Evolutionary conservation across 805 yeast genomes (phyloP), one percentile per base, ranked within the genome.

Genomic region (Starmerella khaoyaiensis): DNA sequence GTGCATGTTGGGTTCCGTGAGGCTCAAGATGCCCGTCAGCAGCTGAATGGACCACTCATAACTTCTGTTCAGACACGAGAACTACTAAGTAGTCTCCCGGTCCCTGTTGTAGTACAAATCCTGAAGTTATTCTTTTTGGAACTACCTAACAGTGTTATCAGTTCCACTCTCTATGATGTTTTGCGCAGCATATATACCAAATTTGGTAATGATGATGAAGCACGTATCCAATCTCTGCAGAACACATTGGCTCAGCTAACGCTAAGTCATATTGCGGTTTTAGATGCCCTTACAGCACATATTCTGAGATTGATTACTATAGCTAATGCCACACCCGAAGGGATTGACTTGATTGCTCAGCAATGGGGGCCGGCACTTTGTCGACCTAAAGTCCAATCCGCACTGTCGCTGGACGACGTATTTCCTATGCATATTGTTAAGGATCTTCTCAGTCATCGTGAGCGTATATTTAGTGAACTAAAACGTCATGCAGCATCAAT

Each of bases 201-300:
- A 51, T 68, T 66, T 50, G 62, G 67, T 23, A 46, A 63, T 33
- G 44, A 62, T 34, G 51, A 57, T 11, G 22, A 24, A 18, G 48
- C 60, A 15, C 64, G 93, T 39, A 59, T 77, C 11, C 67, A 64
- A 33, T 83, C 84, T 0, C 58, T 81, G 35, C 76, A 71, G 26
- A 77, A 74, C 42, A 71, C 78, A 0, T 62, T 82, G 40, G 64
- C 71, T 3, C 79, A 79, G 40, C 63, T 82, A 37, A 74, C 83
- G 16, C 71, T 76, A 35, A 67, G 78, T 31, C 79, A 77, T 50
- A 62, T 81, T 29, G 87, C 93, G 1, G 79, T 93, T 0, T 64
- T 82, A 37, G 86, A 79, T 54, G 84, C 86, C 1, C 57, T 82
- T n/a, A 68, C 76, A 26, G 74, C 83, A 2, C 94, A 82, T 56